Conservation (phyloP, 2,329 filamentous ascomycete species). For the Cryphonectria carpinicola region DNA sequence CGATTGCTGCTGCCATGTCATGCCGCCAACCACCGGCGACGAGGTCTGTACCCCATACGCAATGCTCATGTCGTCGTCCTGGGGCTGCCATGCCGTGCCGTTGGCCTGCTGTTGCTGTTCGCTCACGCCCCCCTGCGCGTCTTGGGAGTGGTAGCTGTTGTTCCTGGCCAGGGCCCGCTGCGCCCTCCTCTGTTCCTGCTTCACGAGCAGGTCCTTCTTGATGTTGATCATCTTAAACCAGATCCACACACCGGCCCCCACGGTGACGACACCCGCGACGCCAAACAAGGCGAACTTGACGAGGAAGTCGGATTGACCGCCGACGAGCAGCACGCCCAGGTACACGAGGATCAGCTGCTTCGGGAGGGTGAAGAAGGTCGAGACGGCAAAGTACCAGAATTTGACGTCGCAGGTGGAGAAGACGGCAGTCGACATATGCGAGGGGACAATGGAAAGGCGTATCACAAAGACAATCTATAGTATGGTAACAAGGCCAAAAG, state of each 20-base stretch:
- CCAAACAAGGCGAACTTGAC: conserved; percentile 42
- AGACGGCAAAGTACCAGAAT: conserved; percentile 46
- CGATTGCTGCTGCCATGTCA: not conserved
- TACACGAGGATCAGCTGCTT: conserved; percentile 49
- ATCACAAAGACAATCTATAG: conserved; percentile 46
- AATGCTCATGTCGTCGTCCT: not conserved
- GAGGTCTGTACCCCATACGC: conserved; percentile 2
- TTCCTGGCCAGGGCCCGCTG: conserved; percentile 22
- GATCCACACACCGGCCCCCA: conserved; percentile 43
- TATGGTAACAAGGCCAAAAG: not conserved
- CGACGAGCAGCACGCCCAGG: conserved; percentile 42
- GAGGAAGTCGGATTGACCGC: conserved; percentile 35
- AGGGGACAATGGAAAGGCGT: conserved; percentile 45
- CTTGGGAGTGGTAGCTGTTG: conserved; percentile 24
- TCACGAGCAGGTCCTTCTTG: conserved; percentile 41
- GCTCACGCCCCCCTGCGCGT: not conserved
- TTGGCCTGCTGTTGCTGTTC: conserved; percentile 1
- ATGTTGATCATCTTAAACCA: conserved; percentile 41
- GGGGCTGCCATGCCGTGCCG: conserved; percentile 6
- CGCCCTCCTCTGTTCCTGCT: conserved; percentile 36
- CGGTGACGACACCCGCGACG: conserved; percentile 40
- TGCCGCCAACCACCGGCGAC: not conserved
- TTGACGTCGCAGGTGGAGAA: conserved; percentile 47
- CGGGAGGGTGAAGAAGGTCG: conserved; percentile 45
- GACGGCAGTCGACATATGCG: conserved; percentile 48